phyloP scores from a whole-genome alignment of 495 filamentous ascomycete genomes.

The Aspergillus conjunctus region DNA sequence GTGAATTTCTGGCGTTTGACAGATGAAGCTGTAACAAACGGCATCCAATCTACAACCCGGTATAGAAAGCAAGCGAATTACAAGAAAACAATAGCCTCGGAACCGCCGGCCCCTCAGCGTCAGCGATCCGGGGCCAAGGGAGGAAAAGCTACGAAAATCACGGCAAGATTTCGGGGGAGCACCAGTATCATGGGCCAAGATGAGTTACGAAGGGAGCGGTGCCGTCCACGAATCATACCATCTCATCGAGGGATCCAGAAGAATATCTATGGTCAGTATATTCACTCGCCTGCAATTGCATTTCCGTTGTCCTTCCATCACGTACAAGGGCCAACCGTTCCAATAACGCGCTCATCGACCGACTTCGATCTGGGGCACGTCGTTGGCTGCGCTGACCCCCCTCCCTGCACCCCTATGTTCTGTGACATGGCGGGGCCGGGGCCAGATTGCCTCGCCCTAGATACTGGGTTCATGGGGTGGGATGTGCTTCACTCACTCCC shows the following conservation, averaged over 20 bases:
- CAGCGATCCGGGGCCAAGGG: slow-evolving; percentile 60
- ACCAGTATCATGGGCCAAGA: slow-evolving; percentile 14
- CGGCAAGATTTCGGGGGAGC: slow-evolving; percentile 30
- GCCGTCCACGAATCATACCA: slow-evolving; percentile 19
- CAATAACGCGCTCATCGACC: slow-evolving; percentile 20
- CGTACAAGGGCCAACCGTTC: slow-evolving; percentile 22
- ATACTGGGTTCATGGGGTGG: slow-evolving; percentile 30
- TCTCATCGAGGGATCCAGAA: slow-evolving; percentile 22
- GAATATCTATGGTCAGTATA: slow-evolving; percentile 24
- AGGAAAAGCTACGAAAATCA: slow-evolving; percentile 51
- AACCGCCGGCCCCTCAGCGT: slow-evolving; percentile 48
- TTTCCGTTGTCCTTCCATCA: slow-evolving; percentile 16
- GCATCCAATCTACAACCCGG: slow-evolving; percentile 74
- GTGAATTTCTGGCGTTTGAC: slow-evolving; percentile 69
- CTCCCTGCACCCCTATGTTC: slow-evolving; percentile 30
- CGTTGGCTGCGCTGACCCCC: slow-evolving; percentile 34
- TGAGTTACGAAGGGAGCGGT: slow-evolving; percentile 29
- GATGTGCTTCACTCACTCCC: slow-evolving; percentile 22
- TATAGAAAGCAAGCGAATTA: slow-evolving; percentile 60
- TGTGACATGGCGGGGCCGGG: slow-evolving; percentile 26
- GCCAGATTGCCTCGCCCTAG: slow-evolving; percentile 26
- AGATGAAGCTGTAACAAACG: slow-evolving; percentile 58
- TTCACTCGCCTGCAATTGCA: slow-evolving; percentile 15
- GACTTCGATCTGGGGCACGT: slow-evolving; percentile 31
- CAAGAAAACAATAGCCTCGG: slow-evolving; percentile 48